Conservation (phyloP, 139 green algal genomes). For the Nannochloris sp. region DNA sequence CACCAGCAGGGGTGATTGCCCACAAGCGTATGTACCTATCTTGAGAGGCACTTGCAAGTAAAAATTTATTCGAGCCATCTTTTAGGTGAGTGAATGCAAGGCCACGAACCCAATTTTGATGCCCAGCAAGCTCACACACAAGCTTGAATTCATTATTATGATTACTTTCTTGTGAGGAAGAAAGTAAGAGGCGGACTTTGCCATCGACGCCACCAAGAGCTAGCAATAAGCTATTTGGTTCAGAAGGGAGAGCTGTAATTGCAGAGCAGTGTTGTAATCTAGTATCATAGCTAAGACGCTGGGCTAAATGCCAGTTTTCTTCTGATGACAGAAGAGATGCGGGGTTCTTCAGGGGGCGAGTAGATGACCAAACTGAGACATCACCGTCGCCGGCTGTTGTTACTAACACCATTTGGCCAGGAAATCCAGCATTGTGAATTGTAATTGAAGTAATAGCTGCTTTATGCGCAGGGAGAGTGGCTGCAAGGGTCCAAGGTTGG, state of each 20-base stretch:
- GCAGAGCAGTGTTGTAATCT: constrained; percentile 56
- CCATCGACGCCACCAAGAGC: constrained; percentile 67
- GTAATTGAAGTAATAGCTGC: constrained; percentile 47
- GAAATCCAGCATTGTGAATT: constrained; percentile 12
- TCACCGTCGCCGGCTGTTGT: constrained; percentile 38
- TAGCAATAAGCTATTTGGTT: constrained; percentile 54
- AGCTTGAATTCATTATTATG: constrained; percentile 30
- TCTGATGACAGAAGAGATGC: background rate
- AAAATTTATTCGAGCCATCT: constrained; percentile 27
- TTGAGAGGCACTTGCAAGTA: constrained; percentile 84
- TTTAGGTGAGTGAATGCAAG: constrained; percentile 53
- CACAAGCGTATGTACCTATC: constrained; percentile 72
- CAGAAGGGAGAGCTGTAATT: constrained; percentile 34
- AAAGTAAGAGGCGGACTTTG: constrained; percentile 48
- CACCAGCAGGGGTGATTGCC: constrained; percentile 21
- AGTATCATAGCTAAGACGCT: constrained; percentile 21
- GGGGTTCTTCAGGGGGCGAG: background rate
- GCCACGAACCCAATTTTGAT: constrained; percentile 77
- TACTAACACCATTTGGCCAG: constrained; percentile 34
- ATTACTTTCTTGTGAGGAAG: constrained; percentile 12
- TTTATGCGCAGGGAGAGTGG: constrained; percentile 33
- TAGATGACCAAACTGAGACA: constrained; percentile 41
- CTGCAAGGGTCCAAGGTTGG: constrained; percentile 30
- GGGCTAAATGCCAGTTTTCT: constrained; percentile 1
- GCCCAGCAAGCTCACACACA: constrained; percentile 53